Base-by-base conservation (phyloP, 2,329 filamentous ascomycete genomes). In the Dendryphion nanum region DNA sequence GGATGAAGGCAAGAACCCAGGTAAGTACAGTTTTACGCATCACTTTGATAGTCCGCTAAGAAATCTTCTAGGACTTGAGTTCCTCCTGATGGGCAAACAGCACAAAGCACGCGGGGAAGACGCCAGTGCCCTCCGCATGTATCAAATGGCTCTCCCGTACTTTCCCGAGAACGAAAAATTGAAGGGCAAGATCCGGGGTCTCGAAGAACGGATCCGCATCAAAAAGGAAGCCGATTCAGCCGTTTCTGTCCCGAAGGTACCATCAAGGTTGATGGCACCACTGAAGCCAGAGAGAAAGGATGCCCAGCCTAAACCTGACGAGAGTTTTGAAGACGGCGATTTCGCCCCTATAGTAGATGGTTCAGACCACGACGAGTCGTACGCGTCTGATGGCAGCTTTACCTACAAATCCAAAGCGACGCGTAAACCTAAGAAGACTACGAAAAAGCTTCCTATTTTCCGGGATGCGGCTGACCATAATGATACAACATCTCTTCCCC, bases 51-150 rank as follows among this genome's bases (percentile, higher is more conserved):
- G n/a, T 26, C 10, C 10, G 23, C 23, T 26, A 26, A 26, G 10
- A n/a, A 2, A 2, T 26, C n/a, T 8, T 3, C 3, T 3, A 26
- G 23, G 23, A 26, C 67, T 97, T 18, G 86, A 89, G 8, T 89
- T 86, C 53, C 69, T 97, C 21, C 74, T 96, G n/a, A 89, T 93
- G 76, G 91, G 89, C 1, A 86, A 93, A 49, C 89, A 96, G 61
- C 86, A 94, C 57, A 89, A 90, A 59, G 87, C 89, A 36, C 77
- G 81, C 4, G 89, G 89, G 2, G 87, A 96, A 50, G 82, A 94
- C 35, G 73, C 72, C 3, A 86, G 80, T 21, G 89, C 90, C 0
- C 68, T 97, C 42, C 82, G 81, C 51, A 91, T 93, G 81, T 96
- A 95, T 59, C 84, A 91, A 61, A 73, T 87, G 47, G 91, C 91